Conservation (phyloP, 768 basidiomycete genomes). For the Candolleomyces eurysporus region DNA sequence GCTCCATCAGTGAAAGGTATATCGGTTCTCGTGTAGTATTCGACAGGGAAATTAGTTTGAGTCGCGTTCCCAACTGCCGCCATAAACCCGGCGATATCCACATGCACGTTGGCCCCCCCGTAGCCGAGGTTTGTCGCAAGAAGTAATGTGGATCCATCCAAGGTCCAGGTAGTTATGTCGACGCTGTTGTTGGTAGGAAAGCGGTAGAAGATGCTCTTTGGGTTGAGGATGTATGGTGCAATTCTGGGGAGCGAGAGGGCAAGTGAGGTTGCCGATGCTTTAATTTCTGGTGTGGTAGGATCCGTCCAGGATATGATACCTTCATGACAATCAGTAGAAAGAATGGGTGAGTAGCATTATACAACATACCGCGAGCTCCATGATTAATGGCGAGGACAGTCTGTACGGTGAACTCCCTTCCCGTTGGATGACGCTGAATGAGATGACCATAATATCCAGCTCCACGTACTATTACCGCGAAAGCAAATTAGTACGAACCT, state of each 20-base stretch:
- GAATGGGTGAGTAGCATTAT: too few species aligned
- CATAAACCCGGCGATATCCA: too few species aligned
- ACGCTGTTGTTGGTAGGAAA: constrained; percentile 34
- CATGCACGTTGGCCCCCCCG: too few species aligned
- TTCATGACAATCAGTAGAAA: constrained; percentile 8
- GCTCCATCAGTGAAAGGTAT: too few species aligned
- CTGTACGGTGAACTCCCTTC: constrained; percentile 66
- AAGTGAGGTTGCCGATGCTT: constrained; percentile 47
- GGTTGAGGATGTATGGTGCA: constrained; percentile 44
- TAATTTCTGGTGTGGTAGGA: constrained; percentile 52
- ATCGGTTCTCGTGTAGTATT: too few species aligned
- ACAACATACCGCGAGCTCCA: constrained; percentile 48
- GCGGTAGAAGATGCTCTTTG: constrained; percentile 38
- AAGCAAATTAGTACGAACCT: too few species aligned
- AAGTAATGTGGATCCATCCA: constrained; percentile 39
- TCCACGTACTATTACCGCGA: too few species aligned
- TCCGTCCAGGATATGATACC: constrained; percentile 55
- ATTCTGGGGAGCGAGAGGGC: constrained; percentile 45
- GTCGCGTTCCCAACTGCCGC: too few species aligned
- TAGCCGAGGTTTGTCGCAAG: constrained; percentile 41
- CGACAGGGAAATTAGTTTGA: too few species aligned
- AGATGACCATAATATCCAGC: neutral
- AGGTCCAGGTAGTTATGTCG: constrained; percentile 53
- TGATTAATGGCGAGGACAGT: constrained; percentile 69
- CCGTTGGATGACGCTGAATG: constrained; percentile 53